Base-by-base conservation (phyloP, 768 basidiomycete genomes). In the Mycena kentingensis region DNA sequence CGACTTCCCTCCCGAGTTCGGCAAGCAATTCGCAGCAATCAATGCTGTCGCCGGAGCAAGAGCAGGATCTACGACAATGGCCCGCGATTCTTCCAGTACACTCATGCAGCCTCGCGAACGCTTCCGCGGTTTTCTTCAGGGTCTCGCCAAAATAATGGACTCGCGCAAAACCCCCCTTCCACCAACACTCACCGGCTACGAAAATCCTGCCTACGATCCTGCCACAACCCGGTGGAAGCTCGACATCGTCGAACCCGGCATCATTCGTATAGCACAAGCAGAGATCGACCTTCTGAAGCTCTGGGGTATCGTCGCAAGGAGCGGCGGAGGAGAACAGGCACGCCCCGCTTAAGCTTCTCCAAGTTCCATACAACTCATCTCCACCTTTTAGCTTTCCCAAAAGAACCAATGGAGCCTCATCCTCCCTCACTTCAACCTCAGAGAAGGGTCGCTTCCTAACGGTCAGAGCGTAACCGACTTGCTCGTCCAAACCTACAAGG, bases 21-120 rank as follows among this genome's bases (percentile, higher is more conserved):
- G 85, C 52, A 92, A 90, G 68, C 90, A 92, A 72, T 87, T 90
- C 81, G 86, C 87, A 26, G 85, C 85, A 10, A 80, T 91, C 60
- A 83, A 77, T 61, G 84, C 76, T 60, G 77, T 81, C 61, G 79
- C 82, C 64, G 76, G 83, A 70, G 78, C 81, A 59, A 72, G 76
- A n/a, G n/a, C n/a, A n/a, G n/a, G n/a, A n/a, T n/a, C n/a, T n/a
- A n/a, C n/a, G n/a, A n/a, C n/a, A n/a, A n/a, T n/a, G n/a, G n/a
- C n/a, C n/a, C n/a, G n/a, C n/a, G n/a, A n/a, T n/a, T n/a, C 54
- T 10, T 12, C 22, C 12, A 42, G 36, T 10, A 7, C 36, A 11
- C 8, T 24, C 12, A 42, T 11, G 7, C 22, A 18, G 11, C 41
- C 41, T 26, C 19, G 22, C 25, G 21, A 19, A 70, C 81, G 82